phyloP scores from a whole-genome alignment of 139 green algal genomes.

The Asterochloris sp. region DNA sequence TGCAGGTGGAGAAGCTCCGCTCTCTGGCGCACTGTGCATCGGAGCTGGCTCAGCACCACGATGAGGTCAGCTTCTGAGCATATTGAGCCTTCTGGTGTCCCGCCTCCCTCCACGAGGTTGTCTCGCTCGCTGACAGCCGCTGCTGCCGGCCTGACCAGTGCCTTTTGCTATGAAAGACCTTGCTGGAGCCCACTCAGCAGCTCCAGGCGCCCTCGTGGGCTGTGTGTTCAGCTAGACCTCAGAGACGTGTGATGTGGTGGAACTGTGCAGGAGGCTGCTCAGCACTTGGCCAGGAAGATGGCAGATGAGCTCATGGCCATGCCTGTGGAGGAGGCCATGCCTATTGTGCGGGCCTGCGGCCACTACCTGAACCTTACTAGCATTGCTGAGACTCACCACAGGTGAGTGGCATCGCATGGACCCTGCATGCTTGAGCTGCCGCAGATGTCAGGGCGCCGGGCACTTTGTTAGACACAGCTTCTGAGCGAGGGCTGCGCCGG shows the following conservation, averaged over 20 bases:
- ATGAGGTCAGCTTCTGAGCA: conserved; percentile 37
- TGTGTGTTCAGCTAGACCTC: no score
- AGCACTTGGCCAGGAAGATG: conserved; percentile 59
- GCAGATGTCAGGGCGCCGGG: not conserved
- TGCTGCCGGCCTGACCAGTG: no score
- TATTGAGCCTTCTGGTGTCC: not conserved
- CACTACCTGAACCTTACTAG: conserved; percentile 76
- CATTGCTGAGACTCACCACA: conserved; percentile 84
- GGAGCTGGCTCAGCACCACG: conserved; percentile 47
- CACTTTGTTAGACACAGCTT: no score
- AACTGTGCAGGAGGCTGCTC: conserved; percentile 37
- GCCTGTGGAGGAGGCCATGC: conserved; percentile 77
- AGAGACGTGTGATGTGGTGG: not conserved
- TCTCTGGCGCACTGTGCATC: conserved; percentile 55
- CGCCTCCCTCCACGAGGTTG: no score
- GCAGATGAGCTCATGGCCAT: conserved; percentile 75
- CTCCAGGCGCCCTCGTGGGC: no score
- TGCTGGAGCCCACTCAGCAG: no score
- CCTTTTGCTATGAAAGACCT: no score
- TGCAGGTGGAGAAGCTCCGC: conserved; percentile 59
- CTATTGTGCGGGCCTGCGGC: conserved; percentile 72
- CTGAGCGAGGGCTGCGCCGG: no score
- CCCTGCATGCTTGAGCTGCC: no score
- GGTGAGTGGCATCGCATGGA: conserved; percentile 24
- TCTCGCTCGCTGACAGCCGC: no score